phyloP scores from a whole-genome alignment of 805 yeast species.

The Wickerhamomyces chambardii region DNA sequence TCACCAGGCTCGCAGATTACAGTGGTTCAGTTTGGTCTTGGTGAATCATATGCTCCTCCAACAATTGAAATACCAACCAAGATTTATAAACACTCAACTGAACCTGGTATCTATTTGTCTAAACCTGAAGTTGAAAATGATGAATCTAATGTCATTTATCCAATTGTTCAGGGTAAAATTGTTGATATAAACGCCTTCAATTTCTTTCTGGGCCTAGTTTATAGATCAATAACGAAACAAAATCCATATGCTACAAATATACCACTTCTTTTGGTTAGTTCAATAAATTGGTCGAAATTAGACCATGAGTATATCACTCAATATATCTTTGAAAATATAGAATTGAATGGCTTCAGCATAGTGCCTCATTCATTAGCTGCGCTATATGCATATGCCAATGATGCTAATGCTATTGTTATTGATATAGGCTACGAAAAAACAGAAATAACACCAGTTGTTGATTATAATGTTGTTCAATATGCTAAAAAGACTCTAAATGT shows the following conservation, averaged over 20 bases:
- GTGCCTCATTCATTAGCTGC: constrained; percentile 62
- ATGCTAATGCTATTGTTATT: constrained; percentile 61
- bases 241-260: constrained; percentile 33
- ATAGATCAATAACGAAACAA: constrained; percentile 32
- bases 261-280: constrained; percentile 61
- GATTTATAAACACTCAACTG: constrained; percentile 43
- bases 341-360: constrained; percentile 63
- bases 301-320: constrained; percentile 65
- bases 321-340: constrained; percentile 65
- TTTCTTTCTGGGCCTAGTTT: constrained; percentile 40
- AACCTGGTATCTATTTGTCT: constrained; percentile 22
- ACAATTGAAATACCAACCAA: constrained; percentile 67
- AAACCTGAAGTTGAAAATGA: constrained; percentile 20
- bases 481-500: constrained; percentile 36
- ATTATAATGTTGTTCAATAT: constrained; percentile 51
- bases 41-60: constrained; percentile 70
- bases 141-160: constrained; percentile 39
- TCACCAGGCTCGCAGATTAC: constrained; percentile 77
- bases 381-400: constrained; percentile 62
- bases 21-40: constrained; percentile 69
- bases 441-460: constrained; percentile 75
- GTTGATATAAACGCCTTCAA: constrained; percentile 63
- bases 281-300: constrained; percentile 59
- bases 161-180: constrained; percentile 58
- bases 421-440: constrained; percentile 74